Base-by-base conservation (phyloP, 2,329 filamentous ascomycete species). In the Fusarium paranaense region DNA sequence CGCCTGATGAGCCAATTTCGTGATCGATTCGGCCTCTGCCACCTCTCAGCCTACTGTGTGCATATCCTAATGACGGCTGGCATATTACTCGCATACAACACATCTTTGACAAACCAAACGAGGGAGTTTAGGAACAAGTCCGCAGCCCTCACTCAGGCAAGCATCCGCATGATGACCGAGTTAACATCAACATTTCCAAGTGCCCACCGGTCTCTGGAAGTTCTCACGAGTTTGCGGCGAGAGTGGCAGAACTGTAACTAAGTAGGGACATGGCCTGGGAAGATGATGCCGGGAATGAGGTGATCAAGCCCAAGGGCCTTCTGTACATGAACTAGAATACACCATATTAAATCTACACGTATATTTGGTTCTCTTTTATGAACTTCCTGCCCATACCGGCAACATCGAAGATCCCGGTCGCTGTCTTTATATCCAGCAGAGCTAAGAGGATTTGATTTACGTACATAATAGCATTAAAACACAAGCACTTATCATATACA, bases 401-500 rank as follows among this genome's bases (percentile, higher is more conserved):
- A 2, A 22, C 22, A 22, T 22, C 22, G 22, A 22, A 22, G 22
- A 22, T 22, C 22, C 22, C 22, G 22, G 3, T 22, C 22, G 22
- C 3, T 22, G 22, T 3, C 22, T 22, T 22, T 22, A 22, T 22
- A 22, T 22, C 22, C 22, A 22, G 22, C 22, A 22, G 3, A 22
- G 3, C 22, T 22, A 22, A 22, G 22, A 22, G 22, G 22, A 22
- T 22, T 22, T 22, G 22, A 3, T 22, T 22, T 22, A 22, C 22
- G 22, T 22, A 22, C 22, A 22, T 22, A 22, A 22, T 22, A 22
- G 22, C 22, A 22, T 22, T 22, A 22, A 22, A 22, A 22, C 80
- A 79, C 13, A 84, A 56, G 78, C 86, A 87, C 52, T 73, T 80
- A 50, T 77, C n/a, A 76, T 81, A 80, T 16, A 81, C 80, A 6